Conservation (phyloP, 192 early-diverging fungal species). For the Backusella parvicylindrica region DNA sequence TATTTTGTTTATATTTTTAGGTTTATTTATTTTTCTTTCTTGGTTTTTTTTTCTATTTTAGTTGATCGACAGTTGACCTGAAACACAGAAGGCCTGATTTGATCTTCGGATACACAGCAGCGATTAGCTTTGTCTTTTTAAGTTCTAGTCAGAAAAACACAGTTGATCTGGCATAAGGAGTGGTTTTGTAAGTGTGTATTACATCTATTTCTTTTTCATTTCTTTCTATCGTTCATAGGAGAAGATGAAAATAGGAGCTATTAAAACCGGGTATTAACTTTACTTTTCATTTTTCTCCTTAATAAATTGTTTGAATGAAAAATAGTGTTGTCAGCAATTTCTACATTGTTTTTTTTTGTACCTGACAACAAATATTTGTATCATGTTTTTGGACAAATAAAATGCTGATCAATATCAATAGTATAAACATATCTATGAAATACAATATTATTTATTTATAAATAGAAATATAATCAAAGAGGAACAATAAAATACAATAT, state of each 20-base stretch:
- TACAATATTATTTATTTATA: background rate
- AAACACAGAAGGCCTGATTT: background rate
- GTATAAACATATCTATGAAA: background rate
- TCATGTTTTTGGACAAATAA: background rate
- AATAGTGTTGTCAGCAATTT: background rate
- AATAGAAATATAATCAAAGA: background rate
- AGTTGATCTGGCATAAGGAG: background rate
- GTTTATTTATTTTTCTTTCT: background rate
- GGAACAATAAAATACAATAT: background rate
- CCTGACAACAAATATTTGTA: background rate
- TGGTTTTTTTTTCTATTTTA: background rate
- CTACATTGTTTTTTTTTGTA: background rate
- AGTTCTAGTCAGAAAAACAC: background rate
- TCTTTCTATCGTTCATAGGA: background rate
- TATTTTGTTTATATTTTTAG: background rate
- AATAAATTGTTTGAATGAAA: background rate
- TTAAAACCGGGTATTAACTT: background rate
- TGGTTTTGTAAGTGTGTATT: background rate
- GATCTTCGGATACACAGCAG: conserved; percentile 2
- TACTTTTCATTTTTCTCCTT: background rate
- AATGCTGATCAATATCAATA: background rate
- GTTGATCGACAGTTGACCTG: background rate
- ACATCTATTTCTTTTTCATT: background rate
- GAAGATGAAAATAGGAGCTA: background rate
- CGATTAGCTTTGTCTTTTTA: background rate